phyloP scores from a whole-genome alignment of 2,329 filamentous ascomycete genomes.

The Neurospora crassa region DNA sequence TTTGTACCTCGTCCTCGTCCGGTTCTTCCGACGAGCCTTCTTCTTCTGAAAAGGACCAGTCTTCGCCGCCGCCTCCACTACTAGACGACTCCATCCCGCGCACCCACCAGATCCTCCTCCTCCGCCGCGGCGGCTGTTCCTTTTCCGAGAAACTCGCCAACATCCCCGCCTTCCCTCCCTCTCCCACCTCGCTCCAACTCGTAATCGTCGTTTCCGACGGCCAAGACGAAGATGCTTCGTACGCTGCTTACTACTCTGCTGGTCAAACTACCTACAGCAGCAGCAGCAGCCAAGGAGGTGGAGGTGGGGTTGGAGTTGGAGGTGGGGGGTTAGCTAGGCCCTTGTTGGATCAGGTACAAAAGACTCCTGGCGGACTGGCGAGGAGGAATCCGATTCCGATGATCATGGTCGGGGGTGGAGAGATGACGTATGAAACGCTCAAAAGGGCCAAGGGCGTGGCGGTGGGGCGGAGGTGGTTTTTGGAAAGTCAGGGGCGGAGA shows the following conservation, averaged over 20 bases:
- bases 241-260: constrained; percentile 16
- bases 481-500: constrained; percentile 69
- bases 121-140: constrained; percentile 73
- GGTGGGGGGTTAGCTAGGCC: constrained; percentile 41
- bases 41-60: background rate
- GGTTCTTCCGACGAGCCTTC: background rate
- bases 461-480: constrained; percentile 66
- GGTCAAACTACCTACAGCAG: background rate
- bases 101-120: constrained; percentile 66
- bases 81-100: constrained; percentile 37
- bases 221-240: constrained; percentile 23
- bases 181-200: constrained; percentile 56
- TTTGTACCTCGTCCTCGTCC: constrained; percentile 39
- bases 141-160: constrained; percentile 77
- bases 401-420: constrained; percentile 70
- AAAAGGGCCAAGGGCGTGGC: constrained; percentile 57
- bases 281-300: constrained; percentile 17
- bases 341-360: constrained; percentile 65
- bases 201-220: constrained; percentile 64
- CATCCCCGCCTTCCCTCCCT: constrained; percentile 68
- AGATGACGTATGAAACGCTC: constrained; percentile 55
- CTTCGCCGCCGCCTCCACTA: constrained; percentile 28
- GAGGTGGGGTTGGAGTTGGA: constrained; percentile 19
- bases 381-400: constrained; percentile 68
- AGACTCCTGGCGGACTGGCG: constrained; percentile 58